A percentile compares a stretch with the other conserved stretches of the same genome.
Conservation (phyloP, 2,329 filamentous ascomycete species). For the Talaromyces sp. region DNA sequence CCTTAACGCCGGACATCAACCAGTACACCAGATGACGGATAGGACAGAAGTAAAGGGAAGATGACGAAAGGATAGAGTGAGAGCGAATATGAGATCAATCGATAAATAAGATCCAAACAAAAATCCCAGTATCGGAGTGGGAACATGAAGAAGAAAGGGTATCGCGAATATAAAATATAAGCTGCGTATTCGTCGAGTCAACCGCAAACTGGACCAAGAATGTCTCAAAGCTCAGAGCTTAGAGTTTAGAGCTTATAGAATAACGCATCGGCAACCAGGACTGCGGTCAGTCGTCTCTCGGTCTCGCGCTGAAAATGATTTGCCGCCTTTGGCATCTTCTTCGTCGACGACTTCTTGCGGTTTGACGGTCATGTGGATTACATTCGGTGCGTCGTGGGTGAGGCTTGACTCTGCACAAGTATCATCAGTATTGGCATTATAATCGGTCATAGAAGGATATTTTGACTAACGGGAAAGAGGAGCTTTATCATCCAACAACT, state of each 20-base stretch:
- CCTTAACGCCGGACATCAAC: conserved; percentile 1
- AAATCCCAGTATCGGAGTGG: neutral
- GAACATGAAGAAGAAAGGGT: conserved; percentile 1
- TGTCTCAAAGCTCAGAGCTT: too few species aligned
- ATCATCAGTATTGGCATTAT: neutral
- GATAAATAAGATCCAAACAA: neutral
- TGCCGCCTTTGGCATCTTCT: conserved; percentile 67
- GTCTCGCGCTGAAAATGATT: conserved; percentile 49
- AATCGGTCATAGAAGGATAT: neutral
- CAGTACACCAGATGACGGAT: neutral
- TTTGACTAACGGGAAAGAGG: conserved; percentile 70
- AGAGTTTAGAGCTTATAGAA: conserved; percentile 46
- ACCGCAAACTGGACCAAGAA: neutral
- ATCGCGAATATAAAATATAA: conserved; percentile 7
- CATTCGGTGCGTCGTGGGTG: conserved; percentile 69
- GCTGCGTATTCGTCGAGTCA: neutral
- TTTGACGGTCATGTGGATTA: conserved; percentile 92
- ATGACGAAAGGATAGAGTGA: neutral
- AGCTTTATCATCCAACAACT: conserved; percentile 84
- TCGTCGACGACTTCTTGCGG: conserved; percentile 81
- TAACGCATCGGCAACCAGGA: conserved; percentile 62
- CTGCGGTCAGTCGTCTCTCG: conserved; percentile 55
- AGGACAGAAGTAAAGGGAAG: neutral
- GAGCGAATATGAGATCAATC: neutral
- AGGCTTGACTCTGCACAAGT: conserved; percentile 68